Evolutionary conservation across 108 stramenopile species (phyloP).

Genomic region (Halocafeteria seosinensis): DNA sequence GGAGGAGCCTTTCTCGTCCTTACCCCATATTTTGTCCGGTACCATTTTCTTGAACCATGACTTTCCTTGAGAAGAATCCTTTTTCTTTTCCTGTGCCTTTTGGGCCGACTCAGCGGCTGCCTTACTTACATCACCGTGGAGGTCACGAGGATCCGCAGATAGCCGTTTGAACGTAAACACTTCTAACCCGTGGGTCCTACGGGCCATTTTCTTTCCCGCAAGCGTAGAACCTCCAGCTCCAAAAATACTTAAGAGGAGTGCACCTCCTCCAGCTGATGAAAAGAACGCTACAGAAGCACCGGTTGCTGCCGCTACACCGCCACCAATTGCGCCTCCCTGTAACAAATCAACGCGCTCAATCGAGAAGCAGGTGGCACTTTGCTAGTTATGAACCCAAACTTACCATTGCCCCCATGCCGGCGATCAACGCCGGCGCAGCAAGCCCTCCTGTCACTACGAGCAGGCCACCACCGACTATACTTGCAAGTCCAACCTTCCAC

Average conservation of each 20-base stretch:
- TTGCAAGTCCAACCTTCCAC: background rate
- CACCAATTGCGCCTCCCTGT: background rate
- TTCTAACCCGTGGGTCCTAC: background rate
- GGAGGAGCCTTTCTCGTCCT: background rate
- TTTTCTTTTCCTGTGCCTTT: background rate
- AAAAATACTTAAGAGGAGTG: background rate
- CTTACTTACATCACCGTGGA: background rate
- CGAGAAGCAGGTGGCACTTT: too few species aligned
- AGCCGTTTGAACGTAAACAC: background rate
- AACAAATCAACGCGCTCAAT: too few species aligned
- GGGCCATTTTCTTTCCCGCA: background rate
- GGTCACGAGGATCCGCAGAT: background rate
- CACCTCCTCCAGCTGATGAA: background rate
- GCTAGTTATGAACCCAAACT: too few species aligned
- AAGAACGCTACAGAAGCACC: background rate
- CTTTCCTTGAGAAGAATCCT: background rate
- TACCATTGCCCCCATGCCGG: background rate
- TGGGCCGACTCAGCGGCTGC: background rate
- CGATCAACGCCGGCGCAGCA: background rate
- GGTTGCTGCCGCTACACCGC: background rate
- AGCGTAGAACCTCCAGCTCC: background rate
- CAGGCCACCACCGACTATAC: background rate
- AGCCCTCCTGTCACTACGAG: background rate
- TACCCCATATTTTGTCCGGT: background rate
- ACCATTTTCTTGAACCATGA: background rate